These are phyloP conservation scores for Spinellus fusiger DNA, from an alignment of 192 early-diverging fungal species.

Conservation along the genomic window DNA sequence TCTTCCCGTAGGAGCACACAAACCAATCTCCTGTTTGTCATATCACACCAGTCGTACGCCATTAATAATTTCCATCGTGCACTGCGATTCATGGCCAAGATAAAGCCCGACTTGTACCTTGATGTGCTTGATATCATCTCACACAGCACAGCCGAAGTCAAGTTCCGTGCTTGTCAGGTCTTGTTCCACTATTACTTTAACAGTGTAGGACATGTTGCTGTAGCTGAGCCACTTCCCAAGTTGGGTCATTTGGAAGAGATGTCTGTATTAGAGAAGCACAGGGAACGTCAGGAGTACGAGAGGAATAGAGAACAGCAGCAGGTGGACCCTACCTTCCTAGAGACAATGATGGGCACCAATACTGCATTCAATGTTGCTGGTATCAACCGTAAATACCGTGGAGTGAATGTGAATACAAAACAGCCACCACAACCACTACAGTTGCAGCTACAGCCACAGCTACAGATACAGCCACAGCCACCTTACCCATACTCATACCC, in stretches of 20 bases:
- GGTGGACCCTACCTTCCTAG: background rate
- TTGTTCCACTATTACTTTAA: slow-evolving; percentile 38
- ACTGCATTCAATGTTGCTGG: background rate
- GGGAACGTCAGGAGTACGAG: slow-evolving; percentile 15
- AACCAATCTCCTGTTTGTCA: slow-evolving; percentile 5
- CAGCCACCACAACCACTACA: background rate
- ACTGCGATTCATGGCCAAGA: slow-evolving; percentile 36
- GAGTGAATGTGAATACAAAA: background rate
- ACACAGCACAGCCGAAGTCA: slow-evolving; percentile 23
- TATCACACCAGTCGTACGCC: slow-evolving; percentile 21
- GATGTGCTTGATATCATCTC: slow-evolving; percentile 51
- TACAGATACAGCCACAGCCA: too few relatives aligned
- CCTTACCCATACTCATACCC: too few relatives aligned
- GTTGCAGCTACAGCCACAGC: too few relatives aligned
- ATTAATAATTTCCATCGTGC: slow-evolving; percentile 42
- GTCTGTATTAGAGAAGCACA: slow-evolving; percentile 8
- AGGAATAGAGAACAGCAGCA: background rate
- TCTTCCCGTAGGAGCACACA: slow-evolving; percentile 3
- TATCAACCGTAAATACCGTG: slow-evolving; percentile 1
- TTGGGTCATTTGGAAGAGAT: slow-evolving; percentile 24
- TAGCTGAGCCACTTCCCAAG: slow-evolving; percentile 35
- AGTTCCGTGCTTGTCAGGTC: slow-evolving; percentile 32
- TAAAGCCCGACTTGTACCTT: slow-evolving; percentile 42
- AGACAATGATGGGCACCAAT: background rate
- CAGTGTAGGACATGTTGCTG: slow-evolving; percentile 36